Evolutionary conservation across 164 flowering plant genomes (phyloP).

Genomic region (Sextonia rubra): DNA sequence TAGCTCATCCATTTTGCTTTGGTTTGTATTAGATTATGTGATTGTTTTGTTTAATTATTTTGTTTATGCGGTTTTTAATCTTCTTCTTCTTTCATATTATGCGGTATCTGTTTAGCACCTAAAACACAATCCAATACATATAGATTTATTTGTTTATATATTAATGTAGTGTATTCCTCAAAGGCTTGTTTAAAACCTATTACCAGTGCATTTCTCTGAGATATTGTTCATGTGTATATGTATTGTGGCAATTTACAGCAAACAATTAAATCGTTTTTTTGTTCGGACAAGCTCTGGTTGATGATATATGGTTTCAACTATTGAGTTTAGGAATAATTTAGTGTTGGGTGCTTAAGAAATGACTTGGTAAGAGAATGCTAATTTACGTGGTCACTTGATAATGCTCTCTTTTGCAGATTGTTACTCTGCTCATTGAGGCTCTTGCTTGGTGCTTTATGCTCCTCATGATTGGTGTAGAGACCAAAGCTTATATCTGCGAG

Average conservation of each 20-base stretch:
- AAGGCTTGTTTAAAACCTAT: too few relatives aligned
- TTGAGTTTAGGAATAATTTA: not conserved
- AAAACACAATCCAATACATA: not conserved
- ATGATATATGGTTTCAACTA: not conserved
- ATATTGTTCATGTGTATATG: not conserved
- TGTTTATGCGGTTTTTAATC: not conserved
- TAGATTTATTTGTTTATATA: too few relatives aligned
- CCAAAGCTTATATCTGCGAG: slow-evolving; percentile 70
- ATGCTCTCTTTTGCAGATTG: slow-evolving; percentile 33
- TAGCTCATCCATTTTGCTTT: slow-evolving; percentile 13
- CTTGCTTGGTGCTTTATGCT: slow-evolving; percentile 78
- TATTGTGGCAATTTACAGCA: not conserved
- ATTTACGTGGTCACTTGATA: not conserved
- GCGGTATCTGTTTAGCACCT: too few relatives aligned
- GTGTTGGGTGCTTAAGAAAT: not conserved
- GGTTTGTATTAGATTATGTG: not conserved
- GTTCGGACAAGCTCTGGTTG: not conserved
- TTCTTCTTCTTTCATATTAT: not conserved
- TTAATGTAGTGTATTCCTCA: too few relatives aligned
- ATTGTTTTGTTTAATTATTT: too few relatives aligned
- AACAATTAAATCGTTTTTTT: too few relatives aligned
- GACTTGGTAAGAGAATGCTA: not conserved
- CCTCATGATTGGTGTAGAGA: slow-evolving; percentile 65
- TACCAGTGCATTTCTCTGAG: too few relatives aligned
- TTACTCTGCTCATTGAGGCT: slow-evolving; percentile 61